Evolutionary conservation across 805 yeast species (phyloP), one percentile per base, ranked within the genome.

Genomic region (Pichia thaimueangensis): DNA sequence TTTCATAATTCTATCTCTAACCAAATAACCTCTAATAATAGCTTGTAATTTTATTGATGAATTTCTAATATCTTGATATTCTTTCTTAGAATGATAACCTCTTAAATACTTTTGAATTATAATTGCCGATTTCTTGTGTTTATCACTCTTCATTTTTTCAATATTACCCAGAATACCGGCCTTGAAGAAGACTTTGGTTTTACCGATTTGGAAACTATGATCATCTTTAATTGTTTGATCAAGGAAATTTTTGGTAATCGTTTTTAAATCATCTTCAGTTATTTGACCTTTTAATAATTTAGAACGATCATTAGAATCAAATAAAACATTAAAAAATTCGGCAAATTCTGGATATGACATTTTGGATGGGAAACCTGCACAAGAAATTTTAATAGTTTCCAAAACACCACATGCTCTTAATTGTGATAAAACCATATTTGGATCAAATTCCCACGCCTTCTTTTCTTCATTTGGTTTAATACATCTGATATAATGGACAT

Each of bases 351-450:
- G 88, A 59, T 87, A 93, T 2, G 95, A 78, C 88, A 96, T 87
- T 59, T 97, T 74, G 0, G 96, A 83, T 15, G 98, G 98, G 74
- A 89, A 91, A 31, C 98, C 98, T 39, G 96, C 97, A 67, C 97
- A 89, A 2, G 97, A 89, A 37, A 91, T 91, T 57, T 96, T 73
- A 58, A 91, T 91, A 2, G 98, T 93, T 62, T 93, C 98, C 53
- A 91, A 71, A 36, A 91, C 97, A 82, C 98, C 98, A 71, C 98
- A 91, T 6, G 98, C 98, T 60, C 98, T 78, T 49, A 91, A 73
- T 64, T 91, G 98, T 6, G 95, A 82, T 47, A 93, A 71, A 12
- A 91, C 97, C 97, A 91, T 89, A 33, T 88, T 74, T 13, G 95
- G 87, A 57, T 88, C 95, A 64, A 91, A 91, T 60, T 81, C 83